Base-by-base conservation (phyloP, 495 filamentous ascomycete genomes). In the Daldinia bambusicola region DNA sequence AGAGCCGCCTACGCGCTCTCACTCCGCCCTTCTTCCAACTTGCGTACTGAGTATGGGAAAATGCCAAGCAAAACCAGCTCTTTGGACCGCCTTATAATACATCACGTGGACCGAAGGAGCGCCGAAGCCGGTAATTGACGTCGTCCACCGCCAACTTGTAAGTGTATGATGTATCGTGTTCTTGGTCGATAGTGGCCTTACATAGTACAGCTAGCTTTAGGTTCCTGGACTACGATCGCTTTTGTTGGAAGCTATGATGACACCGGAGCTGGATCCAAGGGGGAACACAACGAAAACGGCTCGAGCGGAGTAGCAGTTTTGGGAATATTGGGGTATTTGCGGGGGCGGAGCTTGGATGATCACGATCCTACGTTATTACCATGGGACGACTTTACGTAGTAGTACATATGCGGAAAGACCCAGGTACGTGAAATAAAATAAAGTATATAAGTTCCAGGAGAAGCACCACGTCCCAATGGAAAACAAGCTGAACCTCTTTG, bases 271-370 rank as follows among this genome's bases (percentile, higher is more conserved):
- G n/a, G n/a, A n/a, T n/a, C n/a, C n/a, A n/a, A n/a, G 26, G 26
- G 26, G 12, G 22, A 4, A 53, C 22, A 26, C 22, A 1, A 38
- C 37, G 2, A 9, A 34, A 55, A 55, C 36, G 63, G 65, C 53
- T 67, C 16, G 16, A 30, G 43, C 50, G 56, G 60, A 69, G 53
- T 63, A 48, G 48, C 32, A 55, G n/a, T 26, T 26, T 26, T 38
- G 2, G 9, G 38, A 45, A 61, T 36, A 26, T 57, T 72, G 61
- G 65, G 65, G 61, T 69, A 64, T 58, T 62, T 72, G 65, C 70
- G 65, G 65, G 70, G 58, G 59, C 26, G 50, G 31, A 38, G 22
- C 4, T 20, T 32, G n/a, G 14, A 8, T 53, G 22, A 53, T 58
- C 59, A 61, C 51, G 41, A 66, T 69, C 31, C 60, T 63, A 59